Conservation (phyloP, 768 basidiomycete species). For the Tulasnella sp. region DNA sequence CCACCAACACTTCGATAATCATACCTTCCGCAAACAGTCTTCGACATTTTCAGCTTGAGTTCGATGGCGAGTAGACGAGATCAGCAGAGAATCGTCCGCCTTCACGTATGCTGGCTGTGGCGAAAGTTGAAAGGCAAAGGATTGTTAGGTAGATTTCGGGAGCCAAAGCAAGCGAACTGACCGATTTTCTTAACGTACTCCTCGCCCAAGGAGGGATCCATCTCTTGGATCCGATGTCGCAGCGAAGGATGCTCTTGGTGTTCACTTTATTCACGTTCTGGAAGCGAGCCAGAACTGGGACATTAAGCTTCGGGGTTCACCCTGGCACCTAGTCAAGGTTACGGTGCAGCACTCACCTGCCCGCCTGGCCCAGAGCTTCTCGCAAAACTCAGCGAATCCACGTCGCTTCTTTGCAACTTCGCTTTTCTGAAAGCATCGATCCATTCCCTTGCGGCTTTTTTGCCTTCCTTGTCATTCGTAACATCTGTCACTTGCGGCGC, state of each 20-base stretch:
- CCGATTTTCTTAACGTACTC: conserved; percentile 41
- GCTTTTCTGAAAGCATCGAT: conserved; percentile 40
- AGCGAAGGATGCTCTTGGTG: conserved; percentile 65
- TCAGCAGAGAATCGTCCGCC: conserved; percentile 59
- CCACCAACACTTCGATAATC: conserved; percentile 18
- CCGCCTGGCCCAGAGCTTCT: conserved; percentile 81
- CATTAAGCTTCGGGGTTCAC: no score
- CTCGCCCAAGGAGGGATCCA: conserved; percentile 70
- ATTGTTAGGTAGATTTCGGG: not conserved
- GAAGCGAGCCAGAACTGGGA: not conserved
- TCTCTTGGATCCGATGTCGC: conserved; percentile 40
- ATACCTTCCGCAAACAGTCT: conserved; percentile 61
- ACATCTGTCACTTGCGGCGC: not conserved
- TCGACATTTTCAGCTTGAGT: conserved; percentile 71
- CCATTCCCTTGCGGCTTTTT: conserved; percentile 48
- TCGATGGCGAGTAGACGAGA: conserved; percentile 63
- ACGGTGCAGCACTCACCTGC: conserved; percentile 43
- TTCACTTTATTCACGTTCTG: conserved; percentile 89
- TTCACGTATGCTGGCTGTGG: conserved; percentile 56
- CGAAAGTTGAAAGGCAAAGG: not conserved
- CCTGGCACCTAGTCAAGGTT: not conserved
- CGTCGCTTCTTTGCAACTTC: conserved; percentile 40
- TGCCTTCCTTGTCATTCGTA: conserved; percentile 31
- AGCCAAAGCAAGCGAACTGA: conserved; percentile 32
- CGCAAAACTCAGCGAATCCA: conserved; percentile 60